Conservation (phyloP, 768 basidiomycete genomes). For the Leccinum subtestaceum region DNA sequence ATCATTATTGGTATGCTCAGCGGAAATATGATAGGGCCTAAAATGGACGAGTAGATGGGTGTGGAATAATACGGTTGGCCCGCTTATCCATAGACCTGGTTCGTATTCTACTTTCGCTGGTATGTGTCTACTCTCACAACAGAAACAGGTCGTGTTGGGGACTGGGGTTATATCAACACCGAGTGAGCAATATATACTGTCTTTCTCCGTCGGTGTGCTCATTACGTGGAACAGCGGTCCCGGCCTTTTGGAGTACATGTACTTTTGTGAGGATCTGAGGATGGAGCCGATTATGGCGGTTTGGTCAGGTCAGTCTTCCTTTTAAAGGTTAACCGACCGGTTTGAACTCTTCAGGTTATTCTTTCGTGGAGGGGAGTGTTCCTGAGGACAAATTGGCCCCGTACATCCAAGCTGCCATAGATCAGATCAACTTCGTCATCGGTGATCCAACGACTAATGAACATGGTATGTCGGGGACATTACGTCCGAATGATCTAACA, state of each 20-base stretch:
- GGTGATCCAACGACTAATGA: slow-evolving; percentile 46
- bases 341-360: slow-evolving; percentile 37
- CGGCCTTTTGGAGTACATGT: slow-evolving; percentile 53
- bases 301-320: slow-evolving; percentile 42
- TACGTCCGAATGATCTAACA: neutral
- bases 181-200: slow-evolving; percentile 37
- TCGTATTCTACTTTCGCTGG: neutral
- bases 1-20: neutral
- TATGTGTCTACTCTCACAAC: neutral
- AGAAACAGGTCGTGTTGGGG: neutral
- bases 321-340: neutral
- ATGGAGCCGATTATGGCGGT: slow-evolving; percentile 62
- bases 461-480: slow-evolving; percentile 22
- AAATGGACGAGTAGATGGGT: neutral
- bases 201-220: neutral
- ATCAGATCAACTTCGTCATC: slow-evolving; percentile 63
- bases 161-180: neutral
- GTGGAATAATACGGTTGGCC: neutral
- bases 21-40: neutral
- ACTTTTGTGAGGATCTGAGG: slow-evolving; percentile 51
- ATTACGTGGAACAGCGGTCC: slow-evolving; percentile 39
- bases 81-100: neutral
- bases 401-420: slow-evolving; percentile 53
- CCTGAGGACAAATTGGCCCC: slow-evolving; percentile 43
- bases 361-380: slow-evolving; percentile 42